Conservation (phyloP, 192 early-diverging fungal species). For the Rhizophlyctis rosea region DNA sequence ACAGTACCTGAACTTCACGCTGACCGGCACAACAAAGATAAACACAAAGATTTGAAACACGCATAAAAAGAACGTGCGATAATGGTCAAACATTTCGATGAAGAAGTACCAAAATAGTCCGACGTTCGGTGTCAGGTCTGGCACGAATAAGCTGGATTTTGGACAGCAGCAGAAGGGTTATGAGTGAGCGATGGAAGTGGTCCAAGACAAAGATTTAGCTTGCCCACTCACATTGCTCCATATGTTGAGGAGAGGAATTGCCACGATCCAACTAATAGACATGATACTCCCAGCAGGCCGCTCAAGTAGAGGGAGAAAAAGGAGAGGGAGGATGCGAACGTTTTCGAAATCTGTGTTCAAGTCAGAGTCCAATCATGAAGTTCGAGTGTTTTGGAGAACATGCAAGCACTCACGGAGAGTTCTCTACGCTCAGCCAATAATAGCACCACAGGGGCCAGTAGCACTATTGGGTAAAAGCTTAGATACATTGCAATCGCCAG, state of each 20-base stretch:
- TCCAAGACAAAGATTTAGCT: neutral
- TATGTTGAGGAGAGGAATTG: constrained; percentile 65
- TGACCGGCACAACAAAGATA: constrained; percentile 80
- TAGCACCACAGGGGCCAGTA: constrained; percentile 60
- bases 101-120: constrained; percentile 99
- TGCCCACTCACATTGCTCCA: constrained; percentile 62
- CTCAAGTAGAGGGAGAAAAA: constrained; percentile 40
- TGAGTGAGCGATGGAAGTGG: neutral
- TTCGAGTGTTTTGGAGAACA: neutral
- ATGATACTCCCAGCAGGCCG: constrained; percentile 56
- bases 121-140: constrained; percentile 93
- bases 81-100: constrained; percentile 99
- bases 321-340: constrained; percentile 17
- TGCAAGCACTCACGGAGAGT: neutral
- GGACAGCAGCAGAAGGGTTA: neutral
- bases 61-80: constrained; percentile 86
- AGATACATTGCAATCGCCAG: constrained; percentile 80
- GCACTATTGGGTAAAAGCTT: constrained; percentile 82
- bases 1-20: constrained; percentile 79
- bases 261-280: constrained; percentile 64
- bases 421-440: constrained; percentile 32
- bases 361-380: neutral
- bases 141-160: constrained; percentile 65
- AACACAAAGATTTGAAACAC: constrained; percentile 95
- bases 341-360: constrained; percentile 21